Evolutionary conservation across 2,329 filamentous ascomycete genomes (phyloP).

Genomic region (Aureobasidium sp.): DNA sequence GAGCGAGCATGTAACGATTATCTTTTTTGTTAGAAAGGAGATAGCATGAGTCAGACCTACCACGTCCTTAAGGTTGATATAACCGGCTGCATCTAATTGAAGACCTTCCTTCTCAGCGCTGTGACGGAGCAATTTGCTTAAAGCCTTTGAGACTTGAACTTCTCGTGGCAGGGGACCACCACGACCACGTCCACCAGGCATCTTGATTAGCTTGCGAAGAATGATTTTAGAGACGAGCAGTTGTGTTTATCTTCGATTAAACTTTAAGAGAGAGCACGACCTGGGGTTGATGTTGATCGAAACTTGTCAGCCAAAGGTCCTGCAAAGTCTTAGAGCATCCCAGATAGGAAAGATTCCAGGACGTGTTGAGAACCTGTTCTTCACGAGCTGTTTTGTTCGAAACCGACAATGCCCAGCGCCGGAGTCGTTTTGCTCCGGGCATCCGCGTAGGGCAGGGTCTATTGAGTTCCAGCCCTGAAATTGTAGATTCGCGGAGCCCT

Average conservation of each 20-base stretch:
- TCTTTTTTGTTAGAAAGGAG: too few species aligned
- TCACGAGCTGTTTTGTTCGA: too few species aligned
- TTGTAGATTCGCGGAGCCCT: neutral
- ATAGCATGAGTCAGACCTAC: conserved; percentile 33
- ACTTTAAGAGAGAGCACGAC: neutral
- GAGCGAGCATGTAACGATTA: neutral
- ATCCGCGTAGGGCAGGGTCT: neutral
- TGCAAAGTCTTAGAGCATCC: neutral
- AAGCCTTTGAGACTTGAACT: conserved; percentile 42
- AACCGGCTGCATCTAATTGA: conserved; percentile 52
- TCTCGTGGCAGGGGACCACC: conserved; percentile 34
- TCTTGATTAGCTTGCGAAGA: neutral
- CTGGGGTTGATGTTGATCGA: neutral
- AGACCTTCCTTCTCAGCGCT: conserved; percentile 55
- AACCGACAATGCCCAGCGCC: neutral
- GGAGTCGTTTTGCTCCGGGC: neutral
- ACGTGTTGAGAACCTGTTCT: neutral
- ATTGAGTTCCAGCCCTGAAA: neutral
- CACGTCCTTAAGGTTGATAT: conserved; percentile 53
- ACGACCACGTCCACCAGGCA: conserved; percentile 25
- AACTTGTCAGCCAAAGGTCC: neutral
- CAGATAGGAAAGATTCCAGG: neutral
- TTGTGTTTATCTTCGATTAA: too few species aligned
- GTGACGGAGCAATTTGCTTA: conserved; percentile 53
- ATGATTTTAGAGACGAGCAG: neutral